These are phyloP conservation scores for Trypanosoma conorhini DNA, from an alignment of 208 protist species.

Conservation along the genomic window DNA sequence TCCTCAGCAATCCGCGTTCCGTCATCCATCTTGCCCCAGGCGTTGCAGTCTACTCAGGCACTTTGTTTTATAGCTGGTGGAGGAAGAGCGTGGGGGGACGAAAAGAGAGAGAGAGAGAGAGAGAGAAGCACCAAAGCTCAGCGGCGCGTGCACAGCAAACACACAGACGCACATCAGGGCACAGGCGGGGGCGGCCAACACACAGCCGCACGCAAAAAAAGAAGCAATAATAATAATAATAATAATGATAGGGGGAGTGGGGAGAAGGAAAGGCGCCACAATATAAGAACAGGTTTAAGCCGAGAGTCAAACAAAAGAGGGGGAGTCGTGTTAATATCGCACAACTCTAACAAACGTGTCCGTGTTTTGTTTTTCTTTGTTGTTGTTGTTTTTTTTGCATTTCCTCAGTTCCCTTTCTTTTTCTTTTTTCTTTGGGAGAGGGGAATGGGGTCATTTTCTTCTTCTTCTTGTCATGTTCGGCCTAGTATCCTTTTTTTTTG, in stretches of 20 bases:
- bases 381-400: background rate
- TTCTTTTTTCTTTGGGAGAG: no score
- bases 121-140: background rate
- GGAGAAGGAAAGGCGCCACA: constrained; percentile 9
- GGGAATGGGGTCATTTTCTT: background rate
- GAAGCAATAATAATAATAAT: constrained; percentile 7
- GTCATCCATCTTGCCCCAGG: constrained; percentile 65
- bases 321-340: background rate
- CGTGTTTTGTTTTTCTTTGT: background rate
- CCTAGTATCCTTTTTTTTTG: background rate
- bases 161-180: background rate
- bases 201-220: background rate
- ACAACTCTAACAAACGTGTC: background rate
- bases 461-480: background rate
- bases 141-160: background rate
- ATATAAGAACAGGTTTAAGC: constrained; percentile 13
- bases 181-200: background rate
- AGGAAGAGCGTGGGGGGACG: background rate
- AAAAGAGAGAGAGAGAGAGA: background rate
- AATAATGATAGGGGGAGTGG: background rate
- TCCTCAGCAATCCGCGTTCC: constrained; percentile 78
- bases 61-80: background rate
- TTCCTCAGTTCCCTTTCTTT: background rate
- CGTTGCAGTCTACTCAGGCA: constrained; percentile 9
- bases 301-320: background rate